Evolutionary conservation across 139 green algal species (phyloP).

Genomic region (Pseudopediastrum boryanum): DNA sequence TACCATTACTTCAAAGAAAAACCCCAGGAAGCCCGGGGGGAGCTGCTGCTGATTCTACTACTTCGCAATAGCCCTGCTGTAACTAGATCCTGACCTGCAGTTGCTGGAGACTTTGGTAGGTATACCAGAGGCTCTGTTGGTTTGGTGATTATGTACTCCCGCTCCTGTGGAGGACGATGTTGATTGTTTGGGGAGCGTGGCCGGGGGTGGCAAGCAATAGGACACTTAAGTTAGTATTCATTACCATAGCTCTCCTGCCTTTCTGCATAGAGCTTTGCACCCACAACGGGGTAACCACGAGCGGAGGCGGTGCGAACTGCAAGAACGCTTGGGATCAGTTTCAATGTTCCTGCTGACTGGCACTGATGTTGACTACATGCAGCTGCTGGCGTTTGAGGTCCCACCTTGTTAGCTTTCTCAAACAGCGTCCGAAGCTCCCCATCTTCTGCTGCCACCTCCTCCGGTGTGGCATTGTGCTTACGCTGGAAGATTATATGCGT

Average conservation of each 20-base stretch:
- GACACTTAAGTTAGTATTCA: background rate
- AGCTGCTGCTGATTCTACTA: background rate
- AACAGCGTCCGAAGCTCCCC: background rate
- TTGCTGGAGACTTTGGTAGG: slow-evolving; percentile 17
- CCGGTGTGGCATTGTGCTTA: background rate
- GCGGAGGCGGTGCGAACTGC: background rate
- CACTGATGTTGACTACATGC: background rate
- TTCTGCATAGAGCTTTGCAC: slow-evolving; percentile 17
- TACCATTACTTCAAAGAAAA: background rate
- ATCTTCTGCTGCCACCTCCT: background rate
- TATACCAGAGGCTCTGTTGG: slow-evolving; percentile 10
- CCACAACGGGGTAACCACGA: background rate
- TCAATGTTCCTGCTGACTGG: background rate
- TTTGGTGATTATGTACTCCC: background rate
- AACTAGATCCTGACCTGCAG: background rate
- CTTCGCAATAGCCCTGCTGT: background rate
- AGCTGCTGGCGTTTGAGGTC: background rate
- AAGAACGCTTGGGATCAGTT: background rate
- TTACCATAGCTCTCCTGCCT: background rate
- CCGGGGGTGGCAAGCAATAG: background rate
- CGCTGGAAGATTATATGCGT: slow-evolving; percentile 29
- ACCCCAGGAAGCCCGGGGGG: background rate
- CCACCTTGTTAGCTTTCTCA: slow-evolving; percentile 9
- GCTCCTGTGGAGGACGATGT: slow-evolving; percentile 5
- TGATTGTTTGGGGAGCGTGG: background rate